Base-by-base conservation (phyloP, 148 eudicot genomes). In the Vaccinium corymbosum region DNA sequence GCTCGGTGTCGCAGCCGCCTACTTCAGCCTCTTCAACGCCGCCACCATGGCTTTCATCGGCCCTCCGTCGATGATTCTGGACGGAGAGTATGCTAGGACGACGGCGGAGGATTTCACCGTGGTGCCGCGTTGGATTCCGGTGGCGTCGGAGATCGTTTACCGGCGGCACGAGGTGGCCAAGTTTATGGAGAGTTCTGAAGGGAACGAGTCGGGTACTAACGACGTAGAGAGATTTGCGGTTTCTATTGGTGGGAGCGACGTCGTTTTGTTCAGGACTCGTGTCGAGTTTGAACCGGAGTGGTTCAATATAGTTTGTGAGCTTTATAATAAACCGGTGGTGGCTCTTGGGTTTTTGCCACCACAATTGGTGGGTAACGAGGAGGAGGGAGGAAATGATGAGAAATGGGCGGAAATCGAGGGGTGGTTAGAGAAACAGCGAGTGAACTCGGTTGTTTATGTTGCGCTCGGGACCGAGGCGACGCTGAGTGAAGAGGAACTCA, bases 391-490 rank as follows among this genome's bases (percentile, higher is more conserved):
- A 0, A 83, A 76, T 11, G 82, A 48, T 25, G 79, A 78, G 29
- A 83, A 86, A 6, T 91, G 91, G 90, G 17, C 3, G 5, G 77
- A 42, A 76, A 85, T 91, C 61, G 86, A 84, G 35, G 80, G 85
- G 11, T 94, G 94, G 94, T 51, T 94, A 70, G 95, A 91, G 81
- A 70, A 72, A 13, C 89, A 88, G 61, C 51, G 50, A 12, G 77
- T 38, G 7, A 85, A 83, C 81, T 90, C 93, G 8, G 91, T 94
- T 5, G 82, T 94, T 3, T 93, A 89, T 80, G 93, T 90, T 81
- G 98, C 98, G 29, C 85, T 94, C 0, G 95, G 98, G 61, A 91
- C 91, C 83, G 95, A 94, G 86, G 92, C 93, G 17, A 70, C 83
- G 35, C 46, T 91, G 66, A 89, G 84, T 76, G 86, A 83, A 22